These are phyloP conservation scores for Fonsecaea nubica DNA, from an alignment of 2,329 filamentous ascomycete species.

Conservation along the genomic window DNA sequence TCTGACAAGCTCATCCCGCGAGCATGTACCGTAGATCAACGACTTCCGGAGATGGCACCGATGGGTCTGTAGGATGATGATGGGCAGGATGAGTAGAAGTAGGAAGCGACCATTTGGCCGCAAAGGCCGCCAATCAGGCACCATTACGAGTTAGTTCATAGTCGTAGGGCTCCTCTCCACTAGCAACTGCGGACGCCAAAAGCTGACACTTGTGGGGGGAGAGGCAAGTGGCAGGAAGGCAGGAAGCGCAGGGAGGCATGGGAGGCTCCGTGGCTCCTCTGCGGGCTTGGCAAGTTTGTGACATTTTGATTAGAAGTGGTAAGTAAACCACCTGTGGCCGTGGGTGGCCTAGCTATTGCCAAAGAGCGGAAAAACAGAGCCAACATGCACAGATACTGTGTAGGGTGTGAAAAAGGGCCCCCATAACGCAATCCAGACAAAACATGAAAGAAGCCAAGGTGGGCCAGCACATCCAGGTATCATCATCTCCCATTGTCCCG, in stretches of 20 bases:
- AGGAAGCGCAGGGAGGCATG: too few species aligned
- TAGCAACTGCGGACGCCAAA: neutral
- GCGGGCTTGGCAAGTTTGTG: conserved; percentile 11
- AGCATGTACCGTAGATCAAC: conserved; percentile 4
- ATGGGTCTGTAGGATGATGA: conserved; percentile 7
- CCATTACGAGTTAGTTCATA: neutral
- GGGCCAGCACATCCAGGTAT: neutral
- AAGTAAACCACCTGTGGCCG: neutral
- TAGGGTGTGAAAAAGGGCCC: neutral
- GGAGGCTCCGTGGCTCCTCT: too few species aligned
- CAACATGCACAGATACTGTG: neutral
- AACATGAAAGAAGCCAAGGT: neutral
- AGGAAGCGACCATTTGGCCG: neutral
- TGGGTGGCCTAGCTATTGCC: neutral
- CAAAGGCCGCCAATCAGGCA: conserved; percentile 14
- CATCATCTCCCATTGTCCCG: neutral
- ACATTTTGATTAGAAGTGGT: neutral
- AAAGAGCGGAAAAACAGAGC: neutral
- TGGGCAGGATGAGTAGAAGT: neutral
- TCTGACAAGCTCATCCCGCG: conserved; percentile 12
- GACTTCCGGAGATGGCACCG: neutral
- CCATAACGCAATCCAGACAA: neutral
- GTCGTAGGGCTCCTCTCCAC: too few species aligned
- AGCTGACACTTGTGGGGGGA: neutral
- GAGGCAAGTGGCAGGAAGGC: too few species aligned